Conservation (phyloP, 306 rosid genomes). For the Senna siamea region DNA sequence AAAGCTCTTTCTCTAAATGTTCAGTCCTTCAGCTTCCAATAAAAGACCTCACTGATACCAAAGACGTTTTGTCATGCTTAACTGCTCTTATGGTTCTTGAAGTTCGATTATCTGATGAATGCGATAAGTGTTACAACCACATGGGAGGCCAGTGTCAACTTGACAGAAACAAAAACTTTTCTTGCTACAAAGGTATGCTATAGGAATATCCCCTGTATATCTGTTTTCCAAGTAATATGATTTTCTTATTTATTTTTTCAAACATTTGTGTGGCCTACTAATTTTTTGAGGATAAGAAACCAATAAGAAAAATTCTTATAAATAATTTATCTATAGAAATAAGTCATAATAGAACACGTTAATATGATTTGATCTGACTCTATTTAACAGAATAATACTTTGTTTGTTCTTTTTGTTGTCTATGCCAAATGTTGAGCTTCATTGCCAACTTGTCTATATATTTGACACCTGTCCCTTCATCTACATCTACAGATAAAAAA, state of each 20-base stretch:
- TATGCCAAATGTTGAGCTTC: too few species aligned
- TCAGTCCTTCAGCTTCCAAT: constrained; percentile 9
- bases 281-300: too few species aligned
- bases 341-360: too few species aligned
- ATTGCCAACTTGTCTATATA: not conserved
- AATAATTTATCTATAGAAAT: too few species aligned
- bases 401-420: too few species aligned
- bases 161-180: not conserved
- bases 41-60: constrained; percentile 23
- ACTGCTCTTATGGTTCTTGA: constrained; percentile 18
- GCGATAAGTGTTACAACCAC: constrained; percentile 33
- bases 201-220: not conserved
- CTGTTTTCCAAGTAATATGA: not conserved
- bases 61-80: constrained; percentile 25
- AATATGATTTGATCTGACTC: too few species aligned
- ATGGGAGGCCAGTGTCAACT: constrained; percentile 41
- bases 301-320: too few species aligned
- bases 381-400: too few species aligned
- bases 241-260: too few species aligned
- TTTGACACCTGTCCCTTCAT: too few species aligned
- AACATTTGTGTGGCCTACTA: too few species aligned
- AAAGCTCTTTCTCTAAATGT: constrained; percentile 27
- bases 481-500: constrained; percentile 27
- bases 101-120: constrained; percentile 34
- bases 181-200: not conserved